Conservation (phyloP, 2,329 filamentous ascomycete genomes). For the Tolypocladium tundrense region DNA sequence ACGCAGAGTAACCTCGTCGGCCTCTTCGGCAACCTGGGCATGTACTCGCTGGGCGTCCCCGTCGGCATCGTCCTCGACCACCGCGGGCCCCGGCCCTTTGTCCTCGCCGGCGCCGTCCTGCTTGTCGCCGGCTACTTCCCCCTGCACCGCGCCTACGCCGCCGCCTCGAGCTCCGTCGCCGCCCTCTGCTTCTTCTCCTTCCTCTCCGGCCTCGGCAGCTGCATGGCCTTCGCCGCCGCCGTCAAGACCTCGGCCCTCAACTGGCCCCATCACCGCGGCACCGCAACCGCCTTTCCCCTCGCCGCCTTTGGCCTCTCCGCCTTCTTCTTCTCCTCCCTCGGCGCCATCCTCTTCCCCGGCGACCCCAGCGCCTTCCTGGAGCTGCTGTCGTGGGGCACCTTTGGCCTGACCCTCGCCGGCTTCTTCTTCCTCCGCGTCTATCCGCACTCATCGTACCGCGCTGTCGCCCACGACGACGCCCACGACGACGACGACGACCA, state of each 20-base stretch:
- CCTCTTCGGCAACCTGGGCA: constrained; percentile 76
- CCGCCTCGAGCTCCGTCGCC: constrained; percentile 47
- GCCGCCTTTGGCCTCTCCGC: constrained; percentile 91
- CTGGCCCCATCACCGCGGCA: constrained; percentile 83
- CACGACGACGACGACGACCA: constrained; percentile 1
- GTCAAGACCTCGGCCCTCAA: constrained; percentile 84
- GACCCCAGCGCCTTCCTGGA: constrained; percentile 74
- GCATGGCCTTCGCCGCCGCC: constrained; percentile 78
- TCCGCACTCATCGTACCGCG: constrained; percentile 43
- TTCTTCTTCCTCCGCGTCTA: constrained; percentile 80
- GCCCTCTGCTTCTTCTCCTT: constrained; percentile 74
- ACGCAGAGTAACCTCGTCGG: constrained; percentile 90
- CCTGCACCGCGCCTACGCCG: constrained; percentile 67
- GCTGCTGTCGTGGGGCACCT: constrained; percentile 71
- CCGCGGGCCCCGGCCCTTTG: constrained; percentile 68
- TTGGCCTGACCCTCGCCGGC: constrained; percentile 60
- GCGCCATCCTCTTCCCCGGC: constrained; percentile 68
- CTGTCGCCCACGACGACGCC: constrained; percentile 35
- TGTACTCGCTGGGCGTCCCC: constrained; percentile 87
- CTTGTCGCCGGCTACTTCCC: constrained; percentile 79
- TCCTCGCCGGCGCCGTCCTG: constrained; percentile 62
- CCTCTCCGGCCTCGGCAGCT: constrained; percentile 79
- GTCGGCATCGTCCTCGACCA: constrained; percentile 80
- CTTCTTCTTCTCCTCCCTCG: constrained; percentile 85
- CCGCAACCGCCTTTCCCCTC: constrained; percentile 86